Evolutionary conservation across 176 grass and related monocot genomes (phyloP).

Genomic region (Zoysia japonica): DNA sequence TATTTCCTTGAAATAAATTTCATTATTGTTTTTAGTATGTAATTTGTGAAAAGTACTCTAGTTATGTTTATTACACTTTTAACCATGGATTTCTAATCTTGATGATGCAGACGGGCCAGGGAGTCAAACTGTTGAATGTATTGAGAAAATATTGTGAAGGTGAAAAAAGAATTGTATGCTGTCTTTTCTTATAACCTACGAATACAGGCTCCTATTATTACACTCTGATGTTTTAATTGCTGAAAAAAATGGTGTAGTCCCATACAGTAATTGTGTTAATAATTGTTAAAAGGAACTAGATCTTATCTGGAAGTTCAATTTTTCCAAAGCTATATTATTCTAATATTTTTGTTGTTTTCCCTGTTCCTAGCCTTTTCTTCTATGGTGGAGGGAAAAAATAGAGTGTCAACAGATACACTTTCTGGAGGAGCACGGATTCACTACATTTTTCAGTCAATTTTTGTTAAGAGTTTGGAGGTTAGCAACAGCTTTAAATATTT

Average conservation of each 20-base stretch:
- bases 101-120: constrained; percentile 69
- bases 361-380: constrained; percentile 85
- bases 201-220: constrained; percentile 1
- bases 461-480: constrained; percentile 93
- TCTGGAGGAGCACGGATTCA: constrained; percentile 96
- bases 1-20: not conserved
- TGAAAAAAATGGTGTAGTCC: not conserved
- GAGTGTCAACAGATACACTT: constrained; percentile 85
- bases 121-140: constrained; percentile 85
- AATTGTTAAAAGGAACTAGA: not conserved
- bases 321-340: constrained; percentile 19
- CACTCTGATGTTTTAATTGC: not conserved
- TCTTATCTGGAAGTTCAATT: constrained; percentile 18
- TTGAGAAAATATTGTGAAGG: constrained; percentile 98
- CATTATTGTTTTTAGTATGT: not conserved
- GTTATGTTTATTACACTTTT: constrained; percentile 8
- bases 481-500: constrained; percentile 34
- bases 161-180: constrained; percentile 27
- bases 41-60: not conserved
- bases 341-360: constrained; percentile 36
- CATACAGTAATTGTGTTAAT: constrained; percentile 4
- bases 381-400: constrained; percentile 87
- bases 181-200: constrained; percentile 1
- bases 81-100: constrained; percentile 7
- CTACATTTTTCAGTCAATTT: constrained; percentile 99